Conservation (phyloP, 2,329 filamentous ascomycete genomes). For the Emericellopsis cladophorae region DNA sequence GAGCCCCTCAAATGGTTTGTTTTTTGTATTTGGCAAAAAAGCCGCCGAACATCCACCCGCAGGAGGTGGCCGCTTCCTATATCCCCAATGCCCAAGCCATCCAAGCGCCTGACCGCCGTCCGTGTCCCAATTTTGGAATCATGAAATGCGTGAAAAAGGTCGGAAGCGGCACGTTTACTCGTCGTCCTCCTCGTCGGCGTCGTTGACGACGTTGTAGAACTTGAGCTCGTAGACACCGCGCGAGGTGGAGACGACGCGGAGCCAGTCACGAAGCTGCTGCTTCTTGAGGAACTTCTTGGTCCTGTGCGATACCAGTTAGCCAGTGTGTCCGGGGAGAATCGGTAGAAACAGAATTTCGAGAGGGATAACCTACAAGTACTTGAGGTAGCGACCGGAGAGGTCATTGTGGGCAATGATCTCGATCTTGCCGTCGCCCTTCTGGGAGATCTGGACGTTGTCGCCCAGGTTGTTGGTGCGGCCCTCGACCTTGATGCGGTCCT, state of each 20-base stretch:
- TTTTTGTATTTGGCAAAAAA: conserved; percentile 2
- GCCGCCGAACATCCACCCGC: neutral
- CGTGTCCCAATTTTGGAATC: neutral
- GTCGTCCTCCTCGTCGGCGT: conserved; percentile 95
- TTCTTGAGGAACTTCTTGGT: conserved; percentile 99
- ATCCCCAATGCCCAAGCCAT: neutral
- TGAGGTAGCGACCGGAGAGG: conserved; percentile 97
- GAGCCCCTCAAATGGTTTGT: conserved; percentile 4
- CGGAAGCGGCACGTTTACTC: conserved; percentile 53
- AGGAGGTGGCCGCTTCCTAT: neutral
- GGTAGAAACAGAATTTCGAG: neutral
- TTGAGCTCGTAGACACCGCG: conserved; percentile 99
- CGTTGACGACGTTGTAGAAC: conserved; percentile 99
- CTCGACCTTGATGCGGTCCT: conserved; percentile 99
- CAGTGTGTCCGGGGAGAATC: no score
- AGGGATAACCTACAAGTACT: conserved; percentile 81
- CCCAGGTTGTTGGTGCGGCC: conserved; percentile 97
- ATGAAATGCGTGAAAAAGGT: conserved; percentile 1
- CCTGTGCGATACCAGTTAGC: conserved; percentile 28
- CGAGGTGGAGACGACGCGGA: conserved; percentile 94
- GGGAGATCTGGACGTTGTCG: conserved; percentile 79
- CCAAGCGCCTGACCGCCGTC: neutral
- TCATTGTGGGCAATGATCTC: conserved; percentile 96
- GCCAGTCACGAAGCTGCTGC: conserved; percentile 99
- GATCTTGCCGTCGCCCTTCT: conserved; percentile 92